phyloP scores from a whole-genome alignment of 495 filamentous ascomycete genomes.

The Chlorociboria aeruginascens region DNA sequence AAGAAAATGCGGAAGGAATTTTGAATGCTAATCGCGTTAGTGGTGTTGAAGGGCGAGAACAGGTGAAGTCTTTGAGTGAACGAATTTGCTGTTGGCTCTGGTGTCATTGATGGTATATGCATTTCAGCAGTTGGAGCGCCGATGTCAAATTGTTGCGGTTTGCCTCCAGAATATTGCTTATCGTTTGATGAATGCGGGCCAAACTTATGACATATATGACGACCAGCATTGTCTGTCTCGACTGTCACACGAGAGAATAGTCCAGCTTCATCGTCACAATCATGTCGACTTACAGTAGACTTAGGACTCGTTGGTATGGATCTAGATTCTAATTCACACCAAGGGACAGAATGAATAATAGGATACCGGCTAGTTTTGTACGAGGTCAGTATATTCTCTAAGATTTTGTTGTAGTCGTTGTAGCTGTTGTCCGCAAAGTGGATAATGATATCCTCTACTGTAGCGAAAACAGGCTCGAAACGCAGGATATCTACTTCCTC shows the following conservation, averaged over 20 bases:
- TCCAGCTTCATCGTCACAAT: not conserved
- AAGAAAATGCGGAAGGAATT: conserved; percentile 13
- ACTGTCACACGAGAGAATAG: not conserved
- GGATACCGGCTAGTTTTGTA: conserved; percentile 16
- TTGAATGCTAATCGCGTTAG: conserved; percentile 8
- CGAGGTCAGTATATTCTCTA: conserved; percentile 14
- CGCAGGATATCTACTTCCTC: not conserved
- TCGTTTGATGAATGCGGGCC: conserved; percentile 6
- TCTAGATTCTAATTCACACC: not conserved
- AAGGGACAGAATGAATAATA: not conserved
- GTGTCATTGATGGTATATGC: conserved; percentile 7
- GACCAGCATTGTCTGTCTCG: conserved; percentile 5
- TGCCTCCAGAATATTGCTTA: not conserved
- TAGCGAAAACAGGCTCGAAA: conserved; percentile 14
- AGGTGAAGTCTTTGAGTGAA: conserved; percentile 6
- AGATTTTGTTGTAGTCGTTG: conserved; percentile 8
- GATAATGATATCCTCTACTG: conserved; percentile 19
- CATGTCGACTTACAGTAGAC: not conserved
- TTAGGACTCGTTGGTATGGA: not conserved
- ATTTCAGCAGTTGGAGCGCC: not conserved
- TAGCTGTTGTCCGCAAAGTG: conserved; percentile 1
- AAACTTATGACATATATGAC: conserved; percentile 1
- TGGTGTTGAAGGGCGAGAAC: conserved; percentile 6
- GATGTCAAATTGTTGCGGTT: not conserved
- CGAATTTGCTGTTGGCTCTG: not conserved